Evolutionary conservation across 2,329 filamentous ascomycete species (phyloP).

Genomic region (Davidsoniella neocaledoniae): DNA sequence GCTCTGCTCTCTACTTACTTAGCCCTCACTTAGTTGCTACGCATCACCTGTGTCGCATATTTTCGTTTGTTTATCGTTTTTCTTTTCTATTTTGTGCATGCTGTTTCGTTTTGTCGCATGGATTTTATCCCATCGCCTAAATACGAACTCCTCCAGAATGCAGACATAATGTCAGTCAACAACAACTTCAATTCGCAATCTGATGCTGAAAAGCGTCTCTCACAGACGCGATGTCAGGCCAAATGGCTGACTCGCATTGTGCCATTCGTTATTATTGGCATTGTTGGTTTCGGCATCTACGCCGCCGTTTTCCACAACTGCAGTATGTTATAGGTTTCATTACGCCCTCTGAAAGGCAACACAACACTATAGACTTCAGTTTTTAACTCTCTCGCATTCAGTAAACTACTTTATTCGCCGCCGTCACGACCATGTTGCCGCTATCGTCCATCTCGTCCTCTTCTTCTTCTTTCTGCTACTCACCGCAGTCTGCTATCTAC

Average conservation of each 20-base stretch:
- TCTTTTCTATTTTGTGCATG: neutral
- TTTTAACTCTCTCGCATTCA: constrained; percentile 19
- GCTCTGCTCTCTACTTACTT: no score
- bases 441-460: constrained; percentile 51
- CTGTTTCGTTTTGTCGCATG: constrained; percentile 2
- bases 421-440: constrained; percentile 34
- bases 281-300: constrained; percentile 55
- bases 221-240: neutral
- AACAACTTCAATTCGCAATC: neutral
- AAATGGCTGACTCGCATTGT: constrained; percentile 48
- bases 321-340: neutral
- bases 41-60: no score
- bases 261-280: constrained; percentile 49
- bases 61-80: constrained; percentile 6
- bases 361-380: neutral
- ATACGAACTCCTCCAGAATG: constrained; percentile 12
- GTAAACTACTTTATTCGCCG: constrained; percentile 52
- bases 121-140: constrained; percentile 5
- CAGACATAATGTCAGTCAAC: constrained; percentile 3
- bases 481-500: constrained; percentile 50
- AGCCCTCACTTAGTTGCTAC: no score
- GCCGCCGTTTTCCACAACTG: constrained; percentile 16
- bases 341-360: no score
- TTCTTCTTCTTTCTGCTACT: constrained; percentile 57
- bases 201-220: constrained; percentile 20